A percentile compares a stretch with the other conserved stretches of the same genome.
phyloP scores from a whole-genome alignment of 345 rosid species.

The Sonneratia alba region DNA sequence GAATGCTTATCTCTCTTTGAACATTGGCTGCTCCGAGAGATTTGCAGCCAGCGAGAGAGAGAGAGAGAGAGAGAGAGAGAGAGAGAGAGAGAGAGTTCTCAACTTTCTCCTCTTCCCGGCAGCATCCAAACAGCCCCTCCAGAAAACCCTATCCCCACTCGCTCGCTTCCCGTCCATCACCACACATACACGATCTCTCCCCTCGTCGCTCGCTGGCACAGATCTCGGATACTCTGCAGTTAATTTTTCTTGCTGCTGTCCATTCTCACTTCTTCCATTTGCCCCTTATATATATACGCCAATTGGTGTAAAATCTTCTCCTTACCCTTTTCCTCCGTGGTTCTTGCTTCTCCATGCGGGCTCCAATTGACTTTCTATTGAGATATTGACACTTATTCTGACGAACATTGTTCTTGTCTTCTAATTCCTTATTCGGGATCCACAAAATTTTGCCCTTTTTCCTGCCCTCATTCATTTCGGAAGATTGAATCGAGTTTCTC shows the following conservation, averaged over 20 bases:
- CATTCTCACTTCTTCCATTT: background rate
- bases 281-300: too few species aligned
- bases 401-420: conserved; percentile 1
- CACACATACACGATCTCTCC: conserved; percentile 5
- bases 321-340: background rate
- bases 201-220: background rate
- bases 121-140: background rate
- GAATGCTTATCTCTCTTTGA: background rate
- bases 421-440: conserved; percentile 2
- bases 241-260: background rate
- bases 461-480: background rate
- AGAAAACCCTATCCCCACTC: background rate
- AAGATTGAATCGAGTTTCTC: background rate
- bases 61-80: background rate
- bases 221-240: background rate
- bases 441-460: background rate
- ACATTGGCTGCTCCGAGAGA: background rate
- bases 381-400: background rate
- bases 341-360: background rate
- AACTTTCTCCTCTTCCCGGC: background rate
- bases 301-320: background rate
- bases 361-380: background rate
- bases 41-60: too few species aligned
- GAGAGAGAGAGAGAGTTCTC: background rate
- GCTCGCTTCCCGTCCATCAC: background rate